These are phyloP conservation scores for Rosa multiflora DNA, from an alignment of 306 rosid genomes.

Conservation along the genomic window DNA sequence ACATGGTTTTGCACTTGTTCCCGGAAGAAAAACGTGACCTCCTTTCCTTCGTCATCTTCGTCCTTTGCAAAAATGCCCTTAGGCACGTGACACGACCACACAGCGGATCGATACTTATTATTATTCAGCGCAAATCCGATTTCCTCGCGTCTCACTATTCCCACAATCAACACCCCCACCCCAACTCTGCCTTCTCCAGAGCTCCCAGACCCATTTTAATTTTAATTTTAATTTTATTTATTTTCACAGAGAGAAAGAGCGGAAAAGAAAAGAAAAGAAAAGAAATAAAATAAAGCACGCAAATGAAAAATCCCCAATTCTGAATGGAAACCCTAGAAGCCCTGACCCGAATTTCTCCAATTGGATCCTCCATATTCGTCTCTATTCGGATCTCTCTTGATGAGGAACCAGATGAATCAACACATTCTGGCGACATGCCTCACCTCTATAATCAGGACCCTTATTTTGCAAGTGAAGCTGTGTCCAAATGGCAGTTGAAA, in stretches of 20 bases:
- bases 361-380: constrained; percentile 33
- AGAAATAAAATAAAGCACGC: constrained; percentile 1
- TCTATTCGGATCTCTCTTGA: constrained; percentile 35
- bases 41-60: too few relatives aligned
- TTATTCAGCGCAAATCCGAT: too few relatives aligned
- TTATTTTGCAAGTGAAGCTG: constrained; percentile 61
- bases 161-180: not conserved
- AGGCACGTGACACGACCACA: too few relatives aligned
- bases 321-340: constrained; percentile 54
- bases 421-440: constrained; percentile 65
- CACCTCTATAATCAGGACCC: constrained; percentile 60
- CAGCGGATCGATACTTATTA: too few relatives aligned
- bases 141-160: too few relatives aligned
- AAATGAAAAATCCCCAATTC: constrained; percentile 42
- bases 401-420: constrained; percentile 67
- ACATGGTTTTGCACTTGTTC: too few relatives aligned
- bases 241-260: constrained; percentile 11
- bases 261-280: not conserved
- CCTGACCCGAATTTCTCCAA: constrained; percentile 32
- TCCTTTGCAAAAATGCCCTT: too few relatives aligned
- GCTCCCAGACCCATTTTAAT: not conserved
- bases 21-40: too few relatives aligned
- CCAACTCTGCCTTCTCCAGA: not conserved
- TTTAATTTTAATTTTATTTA: not conserved
- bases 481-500: constrained; percentile 93